Evolutionary conservation across 2,329 filamentous ascomycete species (phyloP).

Genomic region (Lasiodiplodia sp.): DNA sequence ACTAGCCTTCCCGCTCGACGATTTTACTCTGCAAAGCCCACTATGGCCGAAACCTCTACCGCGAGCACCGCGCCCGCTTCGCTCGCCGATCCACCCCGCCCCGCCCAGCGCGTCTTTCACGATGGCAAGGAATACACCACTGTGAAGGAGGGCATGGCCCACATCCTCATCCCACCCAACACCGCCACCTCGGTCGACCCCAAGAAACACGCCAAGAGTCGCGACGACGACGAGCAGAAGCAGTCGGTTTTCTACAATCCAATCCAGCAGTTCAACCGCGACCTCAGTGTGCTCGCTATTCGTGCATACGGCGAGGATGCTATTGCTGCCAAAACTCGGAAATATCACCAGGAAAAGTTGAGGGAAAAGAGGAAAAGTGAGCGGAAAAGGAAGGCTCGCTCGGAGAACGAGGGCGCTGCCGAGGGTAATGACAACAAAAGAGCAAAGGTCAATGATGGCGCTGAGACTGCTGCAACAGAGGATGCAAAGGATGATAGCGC

Average conservation of each 20-base stretch:
- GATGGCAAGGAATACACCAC: constrained; percentile 64
- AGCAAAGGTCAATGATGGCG: constrained; percentile 32
- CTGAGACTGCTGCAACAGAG: constrained; percentile 18
- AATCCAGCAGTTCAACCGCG: constrained; percentile 98
- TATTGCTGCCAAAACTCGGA: constrained; percentile 56
- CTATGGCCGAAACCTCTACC: constrained; percentile 13
- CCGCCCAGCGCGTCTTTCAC: constrained; percentile 49
- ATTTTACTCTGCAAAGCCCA: neutral
- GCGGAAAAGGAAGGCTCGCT: constrained; percentile 25
- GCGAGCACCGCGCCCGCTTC: constrained; percentile 25
- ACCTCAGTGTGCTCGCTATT: constrained; percentile 91
- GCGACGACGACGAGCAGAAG: constrained; percentile 60
- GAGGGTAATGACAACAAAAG: constrained; percentile 36
- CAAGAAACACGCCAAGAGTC: constrained; percentile 47
- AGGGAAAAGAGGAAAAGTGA: constrained; percentile 49
- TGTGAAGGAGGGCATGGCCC: constrained; percentile 71
- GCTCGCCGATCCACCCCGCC: constrained; percentile 40
- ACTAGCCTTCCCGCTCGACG: neutral
- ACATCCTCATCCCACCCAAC: constrained; percentile 69
- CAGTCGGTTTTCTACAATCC: constrained; percentile 97
- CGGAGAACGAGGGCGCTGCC: neutral
- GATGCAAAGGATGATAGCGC: constrained; percentile 35
- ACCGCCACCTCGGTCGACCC: constrained; percentile 56
- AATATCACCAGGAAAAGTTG: constrained; percentile 35
- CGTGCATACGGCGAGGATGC: constrained; percentile 81